phyloP scores from a whole-genome alignment of 2,329 filamentous ascomycete genomes.

The Penicillium italicum region DNA sequence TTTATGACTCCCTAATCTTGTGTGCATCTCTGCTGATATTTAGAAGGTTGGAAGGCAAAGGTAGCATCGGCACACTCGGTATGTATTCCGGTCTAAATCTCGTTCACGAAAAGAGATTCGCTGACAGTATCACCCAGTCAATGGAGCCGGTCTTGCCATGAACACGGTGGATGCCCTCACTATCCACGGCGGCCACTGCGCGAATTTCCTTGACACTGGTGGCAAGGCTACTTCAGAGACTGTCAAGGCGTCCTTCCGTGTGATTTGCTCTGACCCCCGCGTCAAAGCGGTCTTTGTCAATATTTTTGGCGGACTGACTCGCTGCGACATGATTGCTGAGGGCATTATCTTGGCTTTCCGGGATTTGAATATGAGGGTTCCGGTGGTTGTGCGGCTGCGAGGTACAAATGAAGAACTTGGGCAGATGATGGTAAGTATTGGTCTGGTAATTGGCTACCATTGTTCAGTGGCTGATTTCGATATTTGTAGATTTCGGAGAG shows the following conservation, averaged over 20 bases:
- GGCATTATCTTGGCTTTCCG: slow-evolving; percentile 70
- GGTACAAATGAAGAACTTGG: slow-evolving; percentile 72
- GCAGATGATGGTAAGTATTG: slow-evolving; percentile 55
- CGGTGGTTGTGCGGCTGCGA: slow-evolving; percentile 72
- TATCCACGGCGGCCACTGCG: slow-evolving; percentile 62
- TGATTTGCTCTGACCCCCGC: slow-evolving; percentile 67
- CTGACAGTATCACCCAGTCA: slow-evolving; percentile 51
- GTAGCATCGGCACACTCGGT: slow-evolving; percentile 69
- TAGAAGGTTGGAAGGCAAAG: slow-evolving; percentile 46
- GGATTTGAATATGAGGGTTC: slow-evolving; percentile 63
- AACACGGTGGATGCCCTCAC: slow-evolving; percentile 80
- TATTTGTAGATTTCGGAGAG: slow-evolving; percentile 58
- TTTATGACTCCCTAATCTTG: background rate
- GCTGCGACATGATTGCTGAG: slow-evolving; percentile 77
- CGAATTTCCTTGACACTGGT: slow-evolving; percentile 87
- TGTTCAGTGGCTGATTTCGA: slow-evolving; percentile 10
- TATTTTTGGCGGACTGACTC: slow-evolving; percentile 67
- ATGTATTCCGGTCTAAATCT: slow-evolving; percentile 7
- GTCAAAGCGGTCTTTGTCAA: slow-evolving; percentile 72
- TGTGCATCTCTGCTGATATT: background rate
- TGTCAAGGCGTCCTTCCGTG: slow-evolving; percentile 70
- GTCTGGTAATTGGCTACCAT: background rate
- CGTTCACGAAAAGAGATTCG: background rate
- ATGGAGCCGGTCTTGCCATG: slow-evolving; percentile 86
- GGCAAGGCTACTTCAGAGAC: slow-evolving; percentile 82